These are phyloP conservation scores for Synchytrium microbalum DNA, from an alignment of 371 early-diverging fungal genomes.

Conservation along the genomic window DNA sequence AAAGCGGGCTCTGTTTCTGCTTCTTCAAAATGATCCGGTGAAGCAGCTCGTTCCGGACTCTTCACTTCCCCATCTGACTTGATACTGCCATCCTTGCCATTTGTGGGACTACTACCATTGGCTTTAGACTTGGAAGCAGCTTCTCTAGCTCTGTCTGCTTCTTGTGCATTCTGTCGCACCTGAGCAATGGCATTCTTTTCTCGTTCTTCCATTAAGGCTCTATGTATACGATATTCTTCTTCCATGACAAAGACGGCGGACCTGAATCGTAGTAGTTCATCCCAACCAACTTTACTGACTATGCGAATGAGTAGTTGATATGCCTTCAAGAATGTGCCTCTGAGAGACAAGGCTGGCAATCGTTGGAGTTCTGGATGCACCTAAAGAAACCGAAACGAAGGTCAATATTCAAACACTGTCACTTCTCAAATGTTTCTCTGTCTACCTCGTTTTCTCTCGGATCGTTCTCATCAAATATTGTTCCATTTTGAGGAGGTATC, in stretches of 20 bases:
- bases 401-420: constrained; percentile 2
- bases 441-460: constrained; percentile 60
- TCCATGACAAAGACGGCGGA: constrained; percentile 94
- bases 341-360: constrained; percentile 78
- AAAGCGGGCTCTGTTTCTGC: constrained; percentile 16
- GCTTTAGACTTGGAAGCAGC: constrained; percentile 7
- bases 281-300: constrained; percentile 86
- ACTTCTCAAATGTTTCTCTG: constrained; percentile 2
- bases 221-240: constrained; percentile 78
- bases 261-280: constrained; percentile 77
- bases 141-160: constrained; percentile 15
- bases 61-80: constrained; percentile 22
- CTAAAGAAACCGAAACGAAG: constrained; percentile 5
- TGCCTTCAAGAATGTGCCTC: constrained; percentile 85
- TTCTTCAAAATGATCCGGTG: constrained; percentile 25
- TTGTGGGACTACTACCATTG: constrained; percentile 13
- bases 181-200: constrained; percentile 14
- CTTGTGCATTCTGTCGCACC: constrained; percentile 23
- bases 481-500: constrained; percentile 19
- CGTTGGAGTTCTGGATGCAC: constrained; percentile 55
- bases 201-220: constrained; percentile 38
- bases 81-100: constrained; percentile 15
- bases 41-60: constrained; percentile 7
- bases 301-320: constrained; percentile 73
- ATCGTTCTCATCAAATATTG: constrained; percentile 63